Conservation (phyloP, 2,329 filamentous ascomycete species). For the Fusarium sp. region DNA sequence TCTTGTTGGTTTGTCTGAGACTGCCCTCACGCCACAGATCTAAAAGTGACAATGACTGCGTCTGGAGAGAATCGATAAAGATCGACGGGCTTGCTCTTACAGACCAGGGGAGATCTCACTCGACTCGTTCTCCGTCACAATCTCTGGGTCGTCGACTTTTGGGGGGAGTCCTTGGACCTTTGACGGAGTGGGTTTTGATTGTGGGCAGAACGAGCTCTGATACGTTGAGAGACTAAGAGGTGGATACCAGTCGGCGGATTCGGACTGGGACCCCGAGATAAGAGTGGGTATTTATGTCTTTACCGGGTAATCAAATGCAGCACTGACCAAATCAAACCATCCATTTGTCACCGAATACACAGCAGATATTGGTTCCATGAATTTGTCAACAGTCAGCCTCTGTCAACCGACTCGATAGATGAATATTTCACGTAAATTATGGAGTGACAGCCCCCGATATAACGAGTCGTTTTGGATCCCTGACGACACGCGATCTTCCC, state of each 20-base stretch:
- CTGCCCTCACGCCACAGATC: constrained; percentile 14
- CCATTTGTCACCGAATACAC: neutral
- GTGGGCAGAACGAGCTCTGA: constrained; percentile 12
- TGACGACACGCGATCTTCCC: constrained; percentile 41
- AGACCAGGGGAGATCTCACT: constrained; percentile 39
- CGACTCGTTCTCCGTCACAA: constrained; percentile 30
- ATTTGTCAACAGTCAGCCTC: constrained; percentile 6
- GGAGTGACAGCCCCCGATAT: constrained; percentile 18
- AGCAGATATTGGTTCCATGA: neutral
- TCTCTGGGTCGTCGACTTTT: constrained; percentile 32
- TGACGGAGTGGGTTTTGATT: constrained; percentile 25
- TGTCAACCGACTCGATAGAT: neutral
- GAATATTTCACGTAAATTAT: constrained; percentile 11
- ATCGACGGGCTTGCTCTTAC: constrained; percentile 41
- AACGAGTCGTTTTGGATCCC: constrained; percentile 18
- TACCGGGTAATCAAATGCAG: constrained; percentile 20
- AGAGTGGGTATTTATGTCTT: constrained; percentile 21
- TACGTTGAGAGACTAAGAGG: neutral
- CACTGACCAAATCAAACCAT: constrained; percentile 15
- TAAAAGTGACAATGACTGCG: constrained; percentile 8
- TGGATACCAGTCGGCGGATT: constrained; percentile 16
- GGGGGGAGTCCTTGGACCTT: constrained; percentile 35
- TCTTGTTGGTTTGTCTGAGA: constrained; percentile 15
- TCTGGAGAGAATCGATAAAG: constrained; percentile 20
- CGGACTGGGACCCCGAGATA: constrained; percentile 32